Percentiles rank a stretch among this genome's conserved stretches.
These are phyloP conservation scores for Dioscorea alata DNA, from an alignment of 106 monocot genomes.

Conservation along the genomic window DNA sequence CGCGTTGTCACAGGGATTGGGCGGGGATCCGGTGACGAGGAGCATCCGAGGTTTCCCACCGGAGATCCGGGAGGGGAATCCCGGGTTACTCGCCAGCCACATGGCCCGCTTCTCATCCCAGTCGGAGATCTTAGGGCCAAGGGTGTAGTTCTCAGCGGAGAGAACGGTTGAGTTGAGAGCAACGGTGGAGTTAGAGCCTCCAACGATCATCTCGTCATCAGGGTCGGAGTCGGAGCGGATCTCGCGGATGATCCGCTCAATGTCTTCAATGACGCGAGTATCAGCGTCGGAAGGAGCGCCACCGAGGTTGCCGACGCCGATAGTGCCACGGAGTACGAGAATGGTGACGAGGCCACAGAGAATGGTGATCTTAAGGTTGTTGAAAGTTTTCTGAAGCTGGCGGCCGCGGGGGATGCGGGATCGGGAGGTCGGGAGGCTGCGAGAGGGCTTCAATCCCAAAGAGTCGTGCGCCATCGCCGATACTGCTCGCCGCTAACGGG, in stretches of 20 bases:
- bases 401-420: conserved; percentile 22
- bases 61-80: conserved; percentile 27
- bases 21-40: conserved; percentile 64
- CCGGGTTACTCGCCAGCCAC: conserved; percentile 50
- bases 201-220: conserved; percentile 13
- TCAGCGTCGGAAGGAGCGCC: conserved; percentile 16
- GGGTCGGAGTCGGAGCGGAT: conserved; percentile 77
- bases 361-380: conserved; percentile 80
- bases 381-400: conserved; percentile 67
- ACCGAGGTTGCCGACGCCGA: conserved; percentile 60
- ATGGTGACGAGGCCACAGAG: conserved; percentile 85
- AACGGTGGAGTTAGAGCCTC: conserved; percentile 2
- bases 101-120: conserved; percentile 51
- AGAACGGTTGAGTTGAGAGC: background rate
- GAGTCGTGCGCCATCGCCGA: background rate
- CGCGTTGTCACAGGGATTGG: conserved; percentile 64
- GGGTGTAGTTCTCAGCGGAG: conserved; percentile 26
- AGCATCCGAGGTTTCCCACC: conserved; percentile 37
- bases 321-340: conserved; percentile 78
- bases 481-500: background rate
- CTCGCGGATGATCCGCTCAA: conserved; percentile 74
- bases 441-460: background rate
- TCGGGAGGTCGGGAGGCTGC: conserved; percentile 12
- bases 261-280: conserved; percentile 57
- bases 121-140: conserved; percentile 68